A percentile compares a stretch with the other conserved stretches of the same genome.
These are phyloP conservation scores for Knoxdaviesia capensis DNA, from an alignment of 2,329 filamentous ascomycete genomes.

Conservation along the genomic window DNA sequence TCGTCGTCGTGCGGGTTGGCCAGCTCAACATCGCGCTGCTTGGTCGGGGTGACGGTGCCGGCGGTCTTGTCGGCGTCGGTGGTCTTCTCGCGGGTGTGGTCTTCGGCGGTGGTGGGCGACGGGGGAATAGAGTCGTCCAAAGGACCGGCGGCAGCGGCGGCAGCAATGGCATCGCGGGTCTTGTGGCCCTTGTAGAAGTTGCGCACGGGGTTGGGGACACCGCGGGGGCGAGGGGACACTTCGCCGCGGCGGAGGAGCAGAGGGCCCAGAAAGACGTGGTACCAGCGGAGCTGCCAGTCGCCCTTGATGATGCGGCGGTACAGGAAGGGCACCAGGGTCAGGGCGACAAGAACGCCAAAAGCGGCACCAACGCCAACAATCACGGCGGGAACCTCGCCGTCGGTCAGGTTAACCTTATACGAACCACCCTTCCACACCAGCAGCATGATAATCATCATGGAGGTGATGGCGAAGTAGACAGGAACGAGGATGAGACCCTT, in stretches of 20 bases:
- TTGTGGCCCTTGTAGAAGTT: constrained; percentile 36
- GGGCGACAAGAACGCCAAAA: constrained; percentile 24
- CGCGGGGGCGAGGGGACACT: constrained; percentile 20
- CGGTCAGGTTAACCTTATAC: constrained; percentile 24
- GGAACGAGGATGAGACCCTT: constrained; percentile 31
- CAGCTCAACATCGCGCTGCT: not conserved
- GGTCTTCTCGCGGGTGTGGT: constrained; percentile 8
- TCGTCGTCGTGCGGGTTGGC: not conserved
- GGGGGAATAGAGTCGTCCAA: constrained; percentile 7
- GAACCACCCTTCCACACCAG: constrained; percentile 34
- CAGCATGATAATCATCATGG: constrained; percentile 34
- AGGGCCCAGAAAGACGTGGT: constrained; percentile 30
- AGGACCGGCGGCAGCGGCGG: constrained; percentile 11
- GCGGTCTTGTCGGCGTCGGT: constrained; percentile 11
- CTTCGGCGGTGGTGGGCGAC: constrained; percentile 4
- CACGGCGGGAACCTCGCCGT: constrained; percentile 27
- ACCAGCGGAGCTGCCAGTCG: constrained; percentile 38
- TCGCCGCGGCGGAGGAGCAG: constrained; percentile 25
- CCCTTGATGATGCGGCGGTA: constrained; percentile 36
- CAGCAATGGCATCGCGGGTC: constrained; percentile 30
- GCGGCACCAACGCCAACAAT: constrained; percentile 31
- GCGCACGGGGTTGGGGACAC: constrained; percentile 20
- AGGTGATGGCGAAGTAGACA: constrained; percentile 35
- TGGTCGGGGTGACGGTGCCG: constrained; percentile 10
- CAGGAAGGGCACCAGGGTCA: constrained; percentile 39